Percentiles rank a stretch among this genome's conserved stretches.
phyloP scores from a whole-genome alignment of 768 basidiomycete species.

The Mycena vulgaris region DNA sequence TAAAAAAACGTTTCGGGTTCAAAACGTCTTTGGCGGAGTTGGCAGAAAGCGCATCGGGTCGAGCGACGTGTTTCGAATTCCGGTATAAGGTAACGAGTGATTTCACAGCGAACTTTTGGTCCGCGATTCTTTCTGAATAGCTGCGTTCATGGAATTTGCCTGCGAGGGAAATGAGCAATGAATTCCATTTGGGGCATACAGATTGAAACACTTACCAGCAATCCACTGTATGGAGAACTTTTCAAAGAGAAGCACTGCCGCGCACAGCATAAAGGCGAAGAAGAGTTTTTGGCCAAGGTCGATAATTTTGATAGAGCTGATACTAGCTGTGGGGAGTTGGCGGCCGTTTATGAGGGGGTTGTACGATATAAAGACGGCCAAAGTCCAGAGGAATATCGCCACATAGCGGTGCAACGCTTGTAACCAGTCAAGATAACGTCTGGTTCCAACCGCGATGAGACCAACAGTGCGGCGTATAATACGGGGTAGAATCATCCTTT shows the following conservation, averaged over 20 bases:
- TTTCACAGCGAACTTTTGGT: slow-evolving; percentile 85
- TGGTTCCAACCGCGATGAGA: slow-evolving; percentile 76
- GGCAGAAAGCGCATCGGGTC: slow-evolving; percentile 72
- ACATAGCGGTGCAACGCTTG: slow-evolving; percentile 74
- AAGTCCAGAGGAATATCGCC: slow-evolving; percentile 78
- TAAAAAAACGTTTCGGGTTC: slow-evolving; percentile 76
- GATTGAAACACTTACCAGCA: slow-evolving; percentile 54
- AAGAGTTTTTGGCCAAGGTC: slow-evolving; percentile 71
- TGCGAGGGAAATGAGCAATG: neutral
- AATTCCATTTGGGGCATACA: neutral
- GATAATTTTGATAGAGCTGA: slow-evolving; percentile 59
- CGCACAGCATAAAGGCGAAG: slow-evolving; percentile 80
- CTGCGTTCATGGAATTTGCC: slow-evolving; percentile 84
- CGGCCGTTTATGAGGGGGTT: slow-evolving; percentile 72
- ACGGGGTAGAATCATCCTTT: slow-evolving; percentile 64
- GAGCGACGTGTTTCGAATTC: slow-evolving; percentile 82
- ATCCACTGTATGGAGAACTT: slow-evolving; percentile 93
- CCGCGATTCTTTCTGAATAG: slow-evolving; percentile 85
- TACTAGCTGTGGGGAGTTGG: slow-evolving; percentile 50
- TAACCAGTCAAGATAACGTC: slow-evolving; percentile 88
- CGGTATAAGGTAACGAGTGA: slow-evolving; percentile 83
- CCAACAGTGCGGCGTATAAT: slow-evolving; percentile 78
- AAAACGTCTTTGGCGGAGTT: slow-evolving; percentile 53
- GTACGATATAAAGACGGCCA: slow-evolving; percentile 80
- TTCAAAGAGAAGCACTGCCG: slow-evolving; percentile 81